These are phyloP conservation scores for Artemisia tridentata DNA, from an alignment of 129 eudicot species.

Conservation along the genomic window DNA sequence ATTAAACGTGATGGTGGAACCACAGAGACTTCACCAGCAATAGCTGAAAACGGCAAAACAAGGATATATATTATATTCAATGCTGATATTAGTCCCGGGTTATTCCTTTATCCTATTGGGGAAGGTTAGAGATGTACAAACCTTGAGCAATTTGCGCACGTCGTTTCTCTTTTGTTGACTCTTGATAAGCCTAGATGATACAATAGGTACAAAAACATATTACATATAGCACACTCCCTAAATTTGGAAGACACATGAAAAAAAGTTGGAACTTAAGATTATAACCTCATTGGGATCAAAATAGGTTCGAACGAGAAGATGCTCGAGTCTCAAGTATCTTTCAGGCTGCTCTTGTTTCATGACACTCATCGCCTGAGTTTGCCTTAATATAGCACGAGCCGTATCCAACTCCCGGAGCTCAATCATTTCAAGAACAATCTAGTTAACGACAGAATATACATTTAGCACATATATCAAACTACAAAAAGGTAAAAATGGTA, in stretches of 20 bases:
- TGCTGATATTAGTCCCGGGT: slow-evolving; percentile 1
- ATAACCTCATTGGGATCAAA: slow-evolving; percentile 97
- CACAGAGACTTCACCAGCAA: slow-evolving; percentile 96
- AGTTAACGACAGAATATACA: slow-evolving; percentile 7
- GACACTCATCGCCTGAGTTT: slow-evolving; percentile 97
- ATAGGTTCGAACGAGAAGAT: slow-evolving; percentile 96
- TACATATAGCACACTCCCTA: slow-evolving; percentile 5
- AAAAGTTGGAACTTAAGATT: background rate
- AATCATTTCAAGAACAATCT: slow-evolving; percentile 99
- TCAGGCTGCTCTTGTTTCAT: slow-evolving; percentile 99
- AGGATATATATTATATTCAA: background rate
- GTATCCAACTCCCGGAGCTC: slow-evolving; percentile 98
- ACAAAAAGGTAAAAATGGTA: background rate
- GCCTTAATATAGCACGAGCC: slow-evolving; percentile 95
- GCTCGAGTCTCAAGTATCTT: slow-evolving; percentile 91
- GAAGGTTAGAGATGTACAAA: slow-evolving; percentile 24
- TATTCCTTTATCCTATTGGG: background rate
- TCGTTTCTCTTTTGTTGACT: slow-evolving; percentile 88
- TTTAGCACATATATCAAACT: slow-evolving; percentile 22
- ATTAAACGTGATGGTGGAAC: slow-evolving; percentile 96
- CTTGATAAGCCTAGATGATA: slow-evolving; percentile 77
- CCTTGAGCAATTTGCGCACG: slow-evolving; percentile 97
- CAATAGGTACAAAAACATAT: slow-evolving; percentile 8
- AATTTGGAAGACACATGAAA: slow-evolving; percentile 1
- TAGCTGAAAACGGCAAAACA: slow-evolving; percentile 49